phyloP scores from a whole-genome alignment of 148 eudicot species.

The Bassia scoparia region DNA sequence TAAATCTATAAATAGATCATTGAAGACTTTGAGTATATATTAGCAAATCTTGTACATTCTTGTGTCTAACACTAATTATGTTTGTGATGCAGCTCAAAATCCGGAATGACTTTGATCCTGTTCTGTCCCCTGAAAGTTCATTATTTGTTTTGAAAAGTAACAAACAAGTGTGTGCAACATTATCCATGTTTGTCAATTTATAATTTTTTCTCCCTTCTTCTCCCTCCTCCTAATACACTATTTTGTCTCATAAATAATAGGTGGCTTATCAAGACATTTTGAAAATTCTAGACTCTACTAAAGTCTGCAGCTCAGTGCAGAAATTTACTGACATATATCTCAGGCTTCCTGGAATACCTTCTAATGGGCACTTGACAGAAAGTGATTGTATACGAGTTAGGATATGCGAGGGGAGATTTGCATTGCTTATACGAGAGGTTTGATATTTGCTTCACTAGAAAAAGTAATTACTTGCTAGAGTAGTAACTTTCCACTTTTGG shows the following conservation, averaged over 20 bases:
- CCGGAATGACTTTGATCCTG: conserved; percentile 97
- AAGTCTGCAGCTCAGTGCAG: conserved; percentile 90
- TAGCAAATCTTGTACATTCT: background rate
- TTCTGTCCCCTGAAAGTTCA: conserved; percentile 97
- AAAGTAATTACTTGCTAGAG: background rate
- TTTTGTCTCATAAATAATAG: conserved; percentile 31
- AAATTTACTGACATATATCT: conserved; percentile 86
- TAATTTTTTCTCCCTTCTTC: background rate
- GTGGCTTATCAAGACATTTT: conserved; percentile 83
- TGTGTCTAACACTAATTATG: background rate
- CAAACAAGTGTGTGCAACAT: conserved; percentile 61
- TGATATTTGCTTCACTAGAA: conserved; percentile 12
- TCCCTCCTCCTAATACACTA: conserved; percentile 2
- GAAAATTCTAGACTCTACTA: conserved; percentile 71
- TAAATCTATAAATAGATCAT: background rate
- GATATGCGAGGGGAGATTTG: conserved; percentile 97
- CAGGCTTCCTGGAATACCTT: conserved; percentile 79
- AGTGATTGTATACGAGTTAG: conserved; percentile 95
- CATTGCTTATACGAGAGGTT: conserved; percentile 94
- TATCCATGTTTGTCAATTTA: conserved; percentile 1
- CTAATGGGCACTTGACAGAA: conserved; percentile 77
- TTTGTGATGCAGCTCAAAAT: conserved; percentile 72
- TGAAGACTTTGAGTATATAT: background rate
- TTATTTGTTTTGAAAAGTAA: conserved; percentile 93
- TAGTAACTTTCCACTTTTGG: background rate